A percentile compares a stretch with the other conserved stretches of the same genome.
Conservation (phyloP, 2,329 filamentous ascomycete genomes). For the Colletotrichum tropicale region DNA sequence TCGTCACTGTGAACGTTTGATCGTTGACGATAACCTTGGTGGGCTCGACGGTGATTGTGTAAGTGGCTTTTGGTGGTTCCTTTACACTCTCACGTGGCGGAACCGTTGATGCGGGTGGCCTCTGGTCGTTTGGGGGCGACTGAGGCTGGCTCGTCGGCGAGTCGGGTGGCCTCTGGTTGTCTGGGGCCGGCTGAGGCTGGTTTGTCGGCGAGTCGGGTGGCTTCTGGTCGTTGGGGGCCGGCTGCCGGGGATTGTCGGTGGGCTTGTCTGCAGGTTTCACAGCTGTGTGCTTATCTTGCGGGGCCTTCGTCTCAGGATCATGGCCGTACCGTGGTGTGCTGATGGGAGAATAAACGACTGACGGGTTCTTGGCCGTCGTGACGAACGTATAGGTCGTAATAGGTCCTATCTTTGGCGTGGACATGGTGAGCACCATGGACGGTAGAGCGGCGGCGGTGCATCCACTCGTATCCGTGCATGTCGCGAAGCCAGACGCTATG, state of each 20-base stretch:
- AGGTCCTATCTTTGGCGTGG: conserved; percentile 15
- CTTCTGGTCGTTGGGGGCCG: conserved; percentile 1
- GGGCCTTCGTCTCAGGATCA: conserved; percentile 3
- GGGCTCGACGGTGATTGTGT: conserved; percentile 49
- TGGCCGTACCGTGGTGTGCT: conserved; percentile 18
- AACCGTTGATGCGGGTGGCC: background rate
- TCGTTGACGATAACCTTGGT: conserved; percentile 51
- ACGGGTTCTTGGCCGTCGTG: conserved; percentile 61
- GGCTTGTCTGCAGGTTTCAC: background rate
- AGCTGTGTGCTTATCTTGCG: background rate
- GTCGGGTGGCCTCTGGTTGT: background rate
- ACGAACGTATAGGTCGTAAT: conserved; percentile 45
- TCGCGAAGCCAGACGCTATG: background rate
- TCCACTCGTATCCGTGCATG: background rate
- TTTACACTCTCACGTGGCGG: background rate
- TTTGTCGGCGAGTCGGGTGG: background rate
- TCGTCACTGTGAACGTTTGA: conserved; percentile 45
- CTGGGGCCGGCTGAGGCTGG: background rate
- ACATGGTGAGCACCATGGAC: background rate
- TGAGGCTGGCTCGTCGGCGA: background rate
- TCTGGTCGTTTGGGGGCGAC: background rate
- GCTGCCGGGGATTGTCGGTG: background rate
- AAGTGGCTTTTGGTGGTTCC: conserved; percentile 20
- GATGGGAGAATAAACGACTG: conserved; percentile 41
- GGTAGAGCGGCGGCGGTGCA: background rate